phyloP scores from a whole-genome alignment of 1,284 basidiomycete species.

The Lignosus rhinocerotis region DNA sequence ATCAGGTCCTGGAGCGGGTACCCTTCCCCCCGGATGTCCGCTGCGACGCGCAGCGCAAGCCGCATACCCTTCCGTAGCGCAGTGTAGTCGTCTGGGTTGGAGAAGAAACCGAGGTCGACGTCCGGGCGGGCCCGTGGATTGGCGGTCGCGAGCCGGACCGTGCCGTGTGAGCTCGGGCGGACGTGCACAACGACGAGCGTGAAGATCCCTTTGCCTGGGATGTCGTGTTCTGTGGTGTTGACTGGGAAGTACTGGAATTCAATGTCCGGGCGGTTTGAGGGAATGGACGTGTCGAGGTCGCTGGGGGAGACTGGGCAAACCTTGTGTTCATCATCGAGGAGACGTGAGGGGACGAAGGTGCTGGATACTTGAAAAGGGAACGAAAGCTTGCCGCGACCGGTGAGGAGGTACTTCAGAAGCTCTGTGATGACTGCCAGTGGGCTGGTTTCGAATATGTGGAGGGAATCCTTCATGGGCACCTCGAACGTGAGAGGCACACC shows the following conservation, averaged over 20 bases:
- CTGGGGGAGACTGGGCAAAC: constrained; percentile 7
- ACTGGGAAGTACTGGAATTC: constrained; percentile 35
- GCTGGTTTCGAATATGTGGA: constrained; percentile 20
- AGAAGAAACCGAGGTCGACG: constrained; percentile 35
- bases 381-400: constrained; percentile 32
- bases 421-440: constrained; percentile 27
- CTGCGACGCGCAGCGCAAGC: constrained; percentile 30
- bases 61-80: constrained; percentile 28
- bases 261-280: constrained; percentile 35
- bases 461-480: constrained; percentile 31
- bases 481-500: constrained; percentile 31
- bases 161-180: constrained; percentile 35
- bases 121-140: constrained; percentile 34
- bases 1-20: constrained; percentile 34
- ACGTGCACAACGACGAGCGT: constrained; percentile 33
- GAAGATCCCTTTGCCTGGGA: constrained; percentile 27
- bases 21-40: constrained; percentile 32
- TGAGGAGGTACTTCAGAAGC: constrained; percentile 32
- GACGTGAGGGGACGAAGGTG: constrained; percentile 29
- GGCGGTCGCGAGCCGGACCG: constrained; percentile 33
- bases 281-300: constrained; percentile 22
- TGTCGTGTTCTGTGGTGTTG: constrained; percentile 22
- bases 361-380: constrained; percentile 31
- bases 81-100: constrained; percentile 27
- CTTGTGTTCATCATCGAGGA: constrained; percentile 25